Evolutionary conservation across 768 basidiomycete species (phyloP).

Genomic region (Cubamyces sp.): DNA sequence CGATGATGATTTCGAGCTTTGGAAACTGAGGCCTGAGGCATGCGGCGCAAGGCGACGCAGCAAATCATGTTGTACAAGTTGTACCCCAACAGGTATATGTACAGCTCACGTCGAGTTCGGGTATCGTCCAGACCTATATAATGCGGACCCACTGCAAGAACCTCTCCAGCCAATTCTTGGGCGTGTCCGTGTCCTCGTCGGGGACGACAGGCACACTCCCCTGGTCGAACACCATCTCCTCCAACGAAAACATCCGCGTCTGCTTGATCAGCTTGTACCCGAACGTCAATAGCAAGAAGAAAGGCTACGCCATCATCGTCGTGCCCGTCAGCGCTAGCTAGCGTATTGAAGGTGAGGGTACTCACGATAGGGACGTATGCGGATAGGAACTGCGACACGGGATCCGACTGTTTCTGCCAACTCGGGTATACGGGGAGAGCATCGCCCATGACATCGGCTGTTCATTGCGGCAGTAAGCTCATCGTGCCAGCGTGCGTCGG

Average conservation of each 20-base stretch:
- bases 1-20: no score
- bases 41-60: no score
- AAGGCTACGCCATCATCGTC: constrained; percentile 28
- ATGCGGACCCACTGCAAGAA: constrained; percentile 21
- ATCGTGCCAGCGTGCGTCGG: neutral
- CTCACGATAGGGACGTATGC: constrained; percentile 35
- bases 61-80: no score
- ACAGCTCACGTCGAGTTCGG: no score
- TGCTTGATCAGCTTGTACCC: constrained; percentile 37
- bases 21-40: no score
- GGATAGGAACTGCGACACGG: constrained; percentile 30
- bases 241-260: constrained; percentile 30
- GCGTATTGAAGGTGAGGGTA: neutral
- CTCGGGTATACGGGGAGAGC: neutral
- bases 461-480: neutral
- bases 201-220: constrained; percentile 2
- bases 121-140: neutral
- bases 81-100: no score
- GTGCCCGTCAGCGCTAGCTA: neutral
- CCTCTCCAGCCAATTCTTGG: constrained; percentile 14
- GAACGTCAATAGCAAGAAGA: constrained; percentile 33
- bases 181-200: neutral
- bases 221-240: constrained; percentile 31
- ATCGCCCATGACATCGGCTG: constrained; percentile 23
- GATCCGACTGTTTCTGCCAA: constrained; percentile 4